phyloP scores from a whole-genome alignment of 371 early-diverging fungal species.

The Basidiobolus meristosporus region DNA sequence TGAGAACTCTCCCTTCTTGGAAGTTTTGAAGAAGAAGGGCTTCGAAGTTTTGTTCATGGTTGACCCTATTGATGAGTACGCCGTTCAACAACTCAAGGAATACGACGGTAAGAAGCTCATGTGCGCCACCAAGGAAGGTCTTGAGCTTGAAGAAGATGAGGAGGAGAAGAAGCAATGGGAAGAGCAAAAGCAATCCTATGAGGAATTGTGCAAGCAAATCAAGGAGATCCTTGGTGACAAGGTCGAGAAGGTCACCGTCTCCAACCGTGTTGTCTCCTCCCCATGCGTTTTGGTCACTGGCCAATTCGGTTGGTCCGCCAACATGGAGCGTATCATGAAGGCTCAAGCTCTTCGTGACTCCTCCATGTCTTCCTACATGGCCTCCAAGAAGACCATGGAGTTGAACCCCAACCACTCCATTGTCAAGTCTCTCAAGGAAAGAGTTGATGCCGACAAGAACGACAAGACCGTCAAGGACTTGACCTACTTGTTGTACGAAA shows the following conservation, averaged over 20 bases:
- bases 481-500: constrained; percentile 83
- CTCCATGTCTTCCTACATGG: constrained; percentile 93
- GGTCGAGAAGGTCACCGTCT: constrained; percentile 96
- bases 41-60: constrained; percentile 91
- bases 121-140: constrained; percentile 95
- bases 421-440: constrained; percentile 76
- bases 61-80: constrained; percentile 92
- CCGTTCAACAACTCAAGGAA: constrained; percentile 94
- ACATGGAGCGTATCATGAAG: constrained; percentile 99
- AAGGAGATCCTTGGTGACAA: constrained; percentile 89
- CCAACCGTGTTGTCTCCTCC: constrained; percentile 84
- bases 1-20: constrained; percentile 95
- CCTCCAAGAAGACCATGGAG: constrained; percentile 95
- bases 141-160: constrained; percentile 94
- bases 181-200: constrained; percentile 58
- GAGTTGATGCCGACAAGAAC: constrained; percentile 79
- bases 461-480: constrained; percentile 95
- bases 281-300: constrained; percentile 96
- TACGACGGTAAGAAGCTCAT: constrained; percentile 97
- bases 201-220: constrained; percentile 61
- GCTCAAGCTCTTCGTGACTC: constrained; percentile 95
- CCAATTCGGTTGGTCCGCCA: constrained; percentile 96
- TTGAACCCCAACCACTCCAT: constrained; percentile 91
- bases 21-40: constrained; percentile 95
- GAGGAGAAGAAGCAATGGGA: constrained; percentile 83